These are phyloP conservation scores for Ligustrum vulgare DNA, from an alignment of 257 asterid genomes.

Conservation along the genomic window DNA sequence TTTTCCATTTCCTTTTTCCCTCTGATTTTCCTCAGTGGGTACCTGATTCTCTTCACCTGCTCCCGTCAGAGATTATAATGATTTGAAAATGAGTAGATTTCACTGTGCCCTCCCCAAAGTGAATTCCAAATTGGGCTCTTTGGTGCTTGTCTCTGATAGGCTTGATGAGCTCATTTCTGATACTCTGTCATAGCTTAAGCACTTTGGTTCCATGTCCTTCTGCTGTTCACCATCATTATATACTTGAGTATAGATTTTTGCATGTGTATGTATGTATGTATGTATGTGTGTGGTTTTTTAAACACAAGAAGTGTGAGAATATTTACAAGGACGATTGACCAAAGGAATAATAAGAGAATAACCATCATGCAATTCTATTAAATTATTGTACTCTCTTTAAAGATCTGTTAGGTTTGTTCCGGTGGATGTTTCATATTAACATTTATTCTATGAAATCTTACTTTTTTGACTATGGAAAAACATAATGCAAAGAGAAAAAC, in stretches of 20 bases:
- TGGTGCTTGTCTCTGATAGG: constrained; percentile 59
- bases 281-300: not conserved
- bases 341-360: constrained; percentile 14
- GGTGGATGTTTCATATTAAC: not conserved
- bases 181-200: constrained; percentile 58
- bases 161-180: constrained; percentile 78
- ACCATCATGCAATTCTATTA: constrained; percentile 4
- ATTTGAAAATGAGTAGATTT: constrained; percentile 60
- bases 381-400: constrained; percentile 3
- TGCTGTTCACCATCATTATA: constrained; percentile 18
- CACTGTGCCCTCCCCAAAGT: constrained; percentile 62
- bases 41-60: constrained; percentile 69
- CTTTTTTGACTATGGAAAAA: not conserved
- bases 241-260: not conserved
- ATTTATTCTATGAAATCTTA: not conserved
- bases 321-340: constrained; percentile 22
- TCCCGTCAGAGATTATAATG: constrained; percentile 44
- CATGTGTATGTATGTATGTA: not conserved
- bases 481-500: not conserved
- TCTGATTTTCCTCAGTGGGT: constrained; percentile 56
- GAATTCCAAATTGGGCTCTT: constrained; percentile 88
- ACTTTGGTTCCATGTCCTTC: constrained; percentile 51
- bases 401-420: constrained; percentile 20
- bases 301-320: constrained; percentile 26
- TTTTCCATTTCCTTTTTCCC: constrained; percentile 18